Conservation (phyloP, 1,284 basidiomycete genomes). For the Rugosomyces carneus region DNA sequence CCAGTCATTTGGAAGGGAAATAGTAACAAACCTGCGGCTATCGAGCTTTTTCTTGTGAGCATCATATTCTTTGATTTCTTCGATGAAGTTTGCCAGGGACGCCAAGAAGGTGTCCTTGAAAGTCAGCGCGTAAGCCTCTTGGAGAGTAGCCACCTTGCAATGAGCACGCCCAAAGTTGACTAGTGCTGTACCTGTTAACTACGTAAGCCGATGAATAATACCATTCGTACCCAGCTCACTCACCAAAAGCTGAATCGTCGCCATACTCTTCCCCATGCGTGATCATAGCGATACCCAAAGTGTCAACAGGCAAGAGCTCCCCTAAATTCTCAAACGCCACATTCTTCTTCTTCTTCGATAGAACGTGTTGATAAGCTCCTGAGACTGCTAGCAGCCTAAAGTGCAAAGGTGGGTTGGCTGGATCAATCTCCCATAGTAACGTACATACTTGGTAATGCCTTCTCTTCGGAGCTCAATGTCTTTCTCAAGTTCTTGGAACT, state of each 20-base stretch:
- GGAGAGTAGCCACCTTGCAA: conserved; percentile 74
- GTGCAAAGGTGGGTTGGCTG: not conserved
- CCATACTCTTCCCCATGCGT: conserved; percentile 77
- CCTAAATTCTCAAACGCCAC: conserved; percentile 51
- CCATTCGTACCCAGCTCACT: conserved; percentile 18
- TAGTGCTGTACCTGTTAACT: conserved; percentile 55
- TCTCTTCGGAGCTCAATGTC: conserved; percentile 64
- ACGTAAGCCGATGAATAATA: not conserved
- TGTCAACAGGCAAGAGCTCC: conserved; percentile 68
- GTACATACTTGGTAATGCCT: conserved; percentile 55
- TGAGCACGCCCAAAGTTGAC: conserved; percentile 73
- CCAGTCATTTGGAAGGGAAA: not conserved
- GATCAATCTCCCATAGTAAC: not conserved
- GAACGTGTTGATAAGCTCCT: conserved; percentile 51
- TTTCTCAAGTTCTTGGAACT: conserved; percentile 61
- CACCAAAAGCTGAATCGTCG: conserved; percentile 66
- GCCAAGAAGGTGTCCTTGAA: conserved; percentile 68
- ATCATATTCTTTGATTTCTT: conserved; percentile 71
- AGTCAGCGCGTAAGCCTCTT: conserved; percentile 70
- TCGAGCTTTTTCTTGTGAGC: conserved; percentile 73
- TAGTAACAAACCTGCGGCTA: conserved; percentile 62
- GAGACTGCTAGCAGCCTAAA: conserved; percentile 56
- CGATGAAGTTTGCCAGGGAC: conserved; percentile 54
- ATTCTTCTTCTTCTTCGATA: conserved; percentile 65
- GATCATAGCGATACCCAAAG: conserved; percentile 81